A percentile compares a stretch with the other conserved stretches of the same genome.
Conservation (phyloP, 2,329 filamentous ascomycete genomes). For the Torrubiella hemipterigena region DNA sequence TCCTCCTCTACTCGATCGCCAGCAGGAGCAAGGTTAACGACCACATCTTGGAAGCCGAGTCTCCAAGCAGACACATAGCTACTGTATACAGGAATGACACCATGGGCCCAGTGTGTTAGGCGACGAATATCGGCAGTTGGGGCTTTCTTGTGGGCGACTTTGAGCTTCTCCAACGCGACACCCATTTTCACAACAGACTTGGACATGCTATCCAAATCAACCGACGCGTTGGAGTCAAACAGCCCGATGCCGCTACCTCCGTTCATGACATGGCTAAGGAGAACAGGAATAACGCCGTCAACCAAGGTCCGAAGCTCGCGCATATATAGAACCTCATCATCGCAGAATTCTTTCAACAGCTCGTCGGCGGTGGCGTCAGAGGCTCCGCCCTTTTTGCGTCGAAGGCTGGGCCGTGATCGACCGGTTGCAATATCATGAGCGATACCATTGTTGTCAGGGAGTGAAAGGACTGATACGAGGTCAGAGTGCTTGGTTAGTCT, state of each 20-base stretch:
- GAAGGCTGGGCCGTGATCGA: slow-evolving; percentile 65
- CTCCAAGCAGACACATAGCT: slow-evolving; percentile 84
- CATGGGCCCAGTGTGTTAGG: slow-evolving; percentile 71
- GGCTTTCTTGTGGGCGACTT: slow-evolving; percentile 66
- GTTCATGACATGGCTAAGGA: slow-evolving; percentile 74
- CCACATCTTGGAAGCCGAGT: slow-evolving; percentile 84
- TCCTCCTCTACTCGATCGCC: slow-evolving; percentile 39
- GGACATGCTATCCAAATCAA: slow-evolving; percentile 51
- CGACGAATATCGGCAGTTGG: slow-evolving; percentile 60
- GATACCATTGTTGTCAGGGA: slow-evolving; percentile 45
- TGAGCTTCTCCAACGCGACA: slow-evolving; percentile 73
- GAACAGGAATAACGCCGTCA: slow-evolving; percentile 86
- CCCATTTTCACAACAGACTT: slow-evolving; percentile 93
- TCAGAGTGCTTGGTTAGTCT: slow-evolving; percentile 86
- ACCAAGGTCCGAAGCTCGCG: slow-evolving; percentile 87
- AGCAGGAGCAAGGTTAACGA: slow-evolving; percentile 80
- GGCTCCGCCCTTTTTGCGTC: slow-evolving; percentile 56
- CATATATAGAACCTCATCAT: slow-evolving; percentile 80
- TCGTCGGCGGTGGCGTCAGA: slow-evolving; percentile 61
- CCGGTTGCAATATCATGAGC: slow-evolving; percentile 55
- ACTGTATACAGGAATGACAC: slow-evolving; percentile 65
- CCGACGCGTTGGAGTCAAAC: slow-evolving; percentile 43
- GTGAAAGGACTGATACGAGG: slow-evolving; percentile 80
- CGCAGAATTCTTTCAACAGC: slow-evolving; percentile 65
- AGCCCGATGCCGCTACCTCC: slow-evolving; percentile 53